These are phyloP conservation scores for Tulasnella sp. DNA, from an alignment of 768 basidiomycete species.

Conservation along the genomic window DNA sequence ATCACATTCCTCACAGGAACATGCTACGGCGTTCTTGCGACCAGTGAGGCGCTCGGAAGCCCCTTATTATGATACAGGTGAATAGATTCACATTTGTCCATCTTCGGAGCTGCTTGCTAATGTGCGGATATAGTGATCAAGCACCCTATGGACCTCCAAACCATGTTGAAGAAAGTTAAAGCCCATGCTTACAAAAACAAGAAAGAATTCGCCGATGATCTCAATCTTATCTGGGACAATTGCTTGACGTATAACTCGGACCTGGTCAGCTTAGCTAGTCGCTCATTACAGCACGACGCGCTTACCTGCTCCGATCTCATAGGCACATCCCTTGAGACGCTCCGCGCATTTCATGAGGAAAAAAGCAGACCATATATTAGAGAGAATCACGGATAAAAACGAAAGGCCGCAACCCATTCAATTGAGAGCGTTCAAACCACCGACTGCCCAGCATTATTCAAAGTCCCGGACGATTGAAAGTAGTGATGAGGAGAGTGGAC, in stretches of 20 bases:
- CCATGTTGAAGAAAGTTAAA: slow-evolving; percentile 90
- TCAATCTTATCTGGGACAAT: slow-evolving; percentile 95
- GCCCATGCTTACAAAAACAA: slow-evolving; percentile 85
- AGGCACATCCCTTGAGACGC: slow-evolving; percentile 81
- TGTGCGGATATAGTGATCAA: slow-evolving; percentile 55
- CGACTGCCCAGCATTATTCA: slow-evolving; percentile 12
- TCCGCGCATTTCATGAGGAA: slow-evolving; percentile 67
- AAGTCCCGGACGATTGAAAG: slow-evolving; percentile 16
- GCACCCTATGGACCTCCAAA: slow-evolving; percentile 90
- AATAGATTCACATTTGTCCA: slow-evolving; percentile 22
- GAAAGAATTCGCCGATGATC: slow-evolving; percentile 81
- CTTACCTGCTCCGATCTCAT: slow-evolving; percentile 2
- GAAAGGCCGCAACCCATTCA: slow-evolving; percentile 38
- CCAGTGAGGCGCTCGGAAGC: slow-evolving; percentile 83
- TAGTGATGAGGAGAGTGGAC: slow-evolving; percentile 15
- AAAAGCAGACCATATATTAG: slow-evolving; percentile 76
- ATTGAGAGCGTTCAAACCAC: slow-evolving; percentile 8
- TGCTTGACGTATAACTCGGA: slow-evolving; percentile 85
- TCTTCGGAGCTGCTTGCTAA: neutral
- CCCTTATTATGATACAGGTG: slow-evolving; percentile 88
- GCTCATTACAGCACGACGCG: slow-evolving; percentile 13
- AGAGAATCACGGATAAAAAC: slow-evolving; percentile 78
- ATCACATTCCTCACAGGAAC: slow-evolving; percentile 56
- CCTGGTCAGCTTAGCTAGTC: slow-evolving; percentile 43
- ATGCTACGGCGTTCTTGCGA: slow-evolving; percentile 86